Percentiles rank a stretch among this genome's conserved stretches.
These are phyloP conservation scores for Lactarius tabidus DNA, from an alignment of 768 basidiomycete species.

Conservation along the genomic window DNA sequence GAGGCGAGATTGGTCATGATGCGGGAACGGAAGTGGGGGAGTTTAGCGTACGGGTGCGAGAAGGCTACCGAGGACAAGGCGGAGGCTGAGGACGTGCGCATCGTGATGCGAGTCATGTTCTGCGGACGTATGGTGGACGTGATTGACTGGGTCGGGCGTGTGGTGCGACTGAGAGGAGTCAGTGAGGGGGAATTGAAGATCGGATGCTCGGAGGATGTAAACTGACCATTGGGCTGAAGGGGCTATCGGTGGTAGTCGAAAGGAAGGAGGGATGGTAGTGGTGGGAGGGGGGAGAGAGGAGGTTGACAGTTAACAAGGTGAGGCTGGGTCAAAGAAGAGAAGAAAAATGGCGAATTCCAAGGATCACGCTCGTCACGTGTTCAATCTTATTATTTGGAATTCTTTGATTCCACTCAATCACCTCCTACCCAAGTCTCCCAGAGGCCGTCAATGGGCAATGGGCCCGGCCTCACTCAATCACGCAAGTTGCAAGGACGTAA, in stretches of 20 bases:
- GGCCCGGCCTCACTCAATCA: too few species aligned
- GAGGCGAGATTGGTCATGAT: conserved; percentile 8
- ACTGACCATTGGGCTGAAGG: not conserved
- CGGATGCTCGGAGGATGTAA: too few species aligned
- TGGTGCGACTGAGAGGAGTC: conserved; percentile 8
- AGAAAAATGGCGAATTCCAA: too few species aligned
- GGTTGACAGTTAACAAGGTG: not conserved
- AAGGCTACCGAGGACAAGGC: conserved; percentile 57
- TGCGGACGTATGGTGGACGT: conserved; percentile 5
- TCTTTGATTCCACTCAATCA: too few species aligned
- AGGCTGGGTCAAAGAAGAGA: too few species aligned
- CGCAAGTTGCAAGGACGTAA: too few species aligned
- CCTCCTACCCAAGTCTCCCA: too few species aligned
- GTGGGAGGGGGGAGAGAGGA: not conserved
- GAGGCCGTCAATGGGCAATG: too few species aligned
- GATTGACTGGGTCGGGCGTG: not conserved
- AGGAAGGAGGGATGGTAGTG: not conserved
- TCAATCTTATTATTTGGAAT: not conserved
- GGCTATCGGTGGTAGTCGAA: too few species aligned
- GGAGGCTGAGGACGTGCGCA: conserved; percentile 35
- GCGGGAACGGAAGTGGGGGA: not conserved
- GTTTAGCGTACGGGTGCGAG: conserved; percentile 48
- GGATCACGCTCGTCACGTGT: not conserved
- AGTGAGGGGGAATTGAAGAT: not conserved
- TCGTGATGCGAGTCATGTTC: conserved; percentile 32